Evolutionary conservation across 305 asterid species (phyloP).

Genomic region (Fraxinus platypoda): DNA sequence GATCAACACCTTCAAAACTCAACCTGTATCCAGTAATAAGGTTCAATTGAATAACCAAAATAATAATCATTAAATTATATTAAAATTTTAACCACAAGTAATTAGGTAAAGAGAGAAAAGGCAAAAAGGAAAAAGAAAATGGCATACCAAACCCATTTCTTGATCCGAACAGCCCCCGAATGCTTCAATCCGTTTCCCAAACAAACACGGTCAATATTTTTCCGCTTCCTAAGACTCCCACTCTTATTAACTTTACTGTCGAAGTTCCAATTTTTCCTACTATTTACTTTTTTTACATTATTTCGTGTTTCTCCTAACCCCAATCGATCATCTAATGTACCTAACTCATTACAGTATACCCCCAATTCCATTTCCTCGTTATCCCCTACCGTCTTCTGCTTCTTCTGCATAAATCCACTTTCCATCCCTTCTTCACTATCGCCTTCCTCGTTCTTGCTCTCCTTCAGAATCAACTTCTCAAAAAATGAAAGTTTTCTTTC

Average conservation of each 20-base stretch:
- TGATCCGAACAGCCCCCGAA: conserved; percentile 42
- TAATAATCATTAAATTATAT: conserved; percentile 5
- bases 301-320: conserved; percentile 30
- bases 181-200: conserved; percentile 32
- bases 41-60: conserved; percentile 20
- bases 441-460: conserved; percentile 21
- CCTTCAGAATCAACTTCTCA: conserved; percentile 20
- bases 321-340: conserved; percentile 34
- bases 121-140: background rate
- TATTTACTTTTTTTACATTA: conserved; percentile 25
- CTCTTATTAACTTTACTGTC: conserved; percentile 23
- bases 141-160: conserved; percentile 84
- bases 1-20: conserved; percentile 71
- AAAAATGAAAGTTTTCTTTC: conserved; percentile 29
- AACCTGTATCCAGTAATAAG: conserved; percentile 52
- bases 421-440: conserved; percentile 29
- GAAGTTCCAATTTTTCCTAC: conserved; percentile 23
- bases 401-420: conserved; percentile 25
- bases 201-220: conserved; percentile 25
- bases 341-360: conserved; percentile 33
- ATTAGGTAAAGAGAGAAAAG: background rate
- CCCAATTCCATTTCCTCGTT: conserved; percentile 33
- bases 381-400: conserved; percentile 38
- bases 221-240: conserved; percentile 41
- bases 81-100: background rate